A percentile compares a stretch with the other conserved stretches of the same genome.
phyloP scores from a whole-genome alignment of 495 filamentous ascomycete species.

The Tuber brumale region DNA sequence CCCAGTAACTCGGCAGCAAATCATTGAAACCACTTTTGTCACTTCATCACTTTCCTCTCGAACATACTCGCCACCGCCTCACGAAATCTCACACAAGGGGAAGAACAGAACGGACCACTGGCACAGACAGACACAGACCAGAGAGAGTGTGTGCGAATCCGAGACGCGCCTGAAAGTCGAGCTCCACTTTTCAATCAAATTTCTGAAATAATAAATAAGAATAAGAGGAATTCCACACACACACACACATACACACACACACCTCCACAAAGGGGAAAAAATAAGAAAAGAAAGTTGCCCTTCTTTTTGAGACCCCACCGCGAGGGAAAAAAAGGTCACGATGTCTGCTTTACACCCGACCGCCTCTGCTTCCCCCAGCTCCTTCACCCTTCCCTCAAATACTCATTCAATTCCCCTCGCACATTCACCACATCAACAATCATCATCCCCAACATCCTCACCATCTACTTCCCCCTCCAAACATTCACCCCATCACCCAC shows the following conservation, averaged over 20 bases:
- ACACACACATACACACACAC: constrained; percentile 16
- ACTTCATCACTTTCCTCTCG: constrained; percentile 21
- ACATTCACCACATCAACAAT: constrained; percentile 7
- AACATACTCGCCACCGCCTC: background rate
- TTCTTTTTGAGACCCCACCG: background rate
- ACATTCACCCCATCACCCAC: constrained; percentile 3
- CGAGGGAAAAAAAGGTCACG: constrained; percentile 27
- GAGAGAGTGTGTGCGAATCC: constrained; percentile 14
- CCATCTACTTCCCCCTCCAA: constrained; percentile 7
- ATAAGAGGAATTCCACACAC: constrained; percentile 10
- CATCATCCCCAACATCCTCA: constrained; percentile 10
- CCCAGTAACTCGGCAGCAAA: constrained; percentile 11
- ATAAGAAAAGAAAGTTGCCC: background rate
- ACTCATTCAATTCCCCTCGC: constrained; percentile 18
- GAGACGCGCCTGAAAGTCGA: constrained; percentile 28
- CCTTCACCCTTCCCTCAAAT: constrained; percentile 26
- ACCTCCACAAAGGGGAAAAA: constrained; percentile 9
- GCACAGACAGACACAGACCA: background rate
- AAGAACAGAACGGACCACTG: background rate
- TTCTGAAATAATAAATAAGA: constrained; percentile 9
- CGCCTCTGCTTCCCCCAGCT: constrained; percentile 11
- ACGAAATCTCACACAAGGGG: background rate
- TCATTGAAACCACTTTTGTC: constrained; percentile 5
- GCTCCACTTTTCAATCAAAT: constrained; percentile 18
- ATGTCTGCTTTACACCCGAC: constrained; percentile 25